Evolutionary conservation across 2,329 filamentous ascomycete genomes (phyloP), one percentile per base, ranked within the genome.

Genomic region (Ophiostoma australiae): DNA sequence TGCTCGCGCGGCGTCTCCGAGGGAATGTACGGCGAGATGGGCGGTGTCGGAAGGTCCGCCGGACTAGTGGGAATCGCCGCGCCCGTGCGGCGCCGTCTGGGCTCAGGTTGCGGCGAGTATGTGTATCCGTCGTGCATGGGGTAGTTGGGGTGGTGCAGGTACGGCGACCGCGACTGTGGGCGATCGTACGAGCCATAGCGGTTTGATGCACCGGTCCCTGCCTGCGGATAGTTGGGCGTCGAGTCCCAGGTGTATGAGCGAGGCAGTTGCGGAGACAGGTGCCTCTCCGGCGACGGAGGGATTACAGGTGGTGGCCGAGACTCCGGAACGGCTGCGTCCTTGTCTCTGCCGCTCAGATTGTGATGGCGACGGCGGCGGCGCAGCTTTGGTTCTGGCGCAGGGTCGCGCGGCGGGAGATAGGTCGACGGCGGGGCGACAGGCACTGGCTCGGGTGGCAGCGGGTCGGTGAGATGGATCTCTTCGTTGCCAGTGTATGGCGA

Each of bases 231-330:
- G 4, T 31, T 37, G 15, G 63, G 63, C 1, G 63, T 39, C 63
- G 63, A 39, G 63, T 66, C 63, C 63, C 63, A 66, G 8, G 63
- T 66, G 35, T 66, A 39, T 17, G 63, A 39, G 20, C 63, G 63
- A 11, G 35, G 3, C 7, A 66, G n/a, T 5, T 35, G 35, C 10
- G 63, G 35, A 5, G 35, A 23, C 20, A 15, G 35, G 1, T 35
- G 63, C 35, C 10, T 23, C 33, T 66, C 63, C 4, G 61, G 61
- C 33, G 33, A 37, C n/a, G 63, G 33, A 4, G 31, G 31, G 8
- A 39, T 39, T 7, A 65, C 61, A 37, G 20, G 33, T 11, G 61
- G 61, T 20, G 61, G 61, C 0, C 31, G 33, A 15, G n/a, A 27
- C n/a, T 58, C 52, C 8, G 58, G 58, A 33, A 23, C 52, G 7